These are phyloP conservation scores for Yamadazyma paraphyllophila DNA, from an alignment of 805 yeast species.

Conservation along the genomic window DNA sequence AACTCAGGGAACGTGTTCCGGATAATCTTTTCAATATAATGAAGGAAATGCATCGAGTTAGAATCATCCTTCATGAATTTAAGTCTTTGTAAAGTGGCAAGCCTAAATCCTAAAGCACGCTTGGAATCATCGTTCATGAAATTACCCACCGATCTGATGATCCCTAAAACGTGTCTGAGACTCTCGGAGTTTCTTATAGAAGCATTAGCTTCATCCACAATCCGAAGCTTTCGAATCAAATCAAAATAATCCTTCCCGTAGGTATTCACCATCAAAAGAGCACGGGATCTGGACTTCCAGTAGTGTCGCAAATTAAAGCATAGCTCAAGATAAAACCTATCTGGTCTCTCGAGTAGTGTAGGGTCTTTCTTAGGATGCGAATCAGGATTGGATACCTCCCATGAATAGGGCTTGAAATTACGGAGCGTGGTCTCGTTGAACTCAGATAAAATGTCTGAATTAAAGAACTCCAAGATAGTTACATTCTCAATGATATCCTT, in stretches of 20 bases:
- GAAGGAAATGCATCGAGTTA: conserved; percentile 84
- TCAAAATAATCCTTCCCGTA: conserved; percentile 80
- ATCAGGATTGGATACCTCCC: conserved; percentile 56
- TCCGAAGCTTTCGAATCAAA: conserved; percentile 60
- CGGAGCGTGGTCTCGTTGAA: conserved; percentile 68
- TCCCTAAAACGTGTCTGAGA: conserved; percentile 70
- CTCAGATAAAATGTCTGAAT: conserved; percentile 71
- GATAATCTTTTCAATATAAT: conserved; percentile 88
- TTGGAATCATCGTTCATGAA: conserved; percentile 93
- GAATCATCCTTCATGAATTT: conserved; percentile 87
- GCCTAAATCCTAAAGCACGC: conserved; percentile 89
- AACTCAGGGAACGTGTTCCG: conserved; percentile 80
- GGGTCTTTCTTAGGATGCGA: conserved; percentile 62
- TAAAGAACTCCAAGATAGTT: conserved; percentile 81
- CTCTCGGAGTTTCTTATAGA: conserved; percentile 64
- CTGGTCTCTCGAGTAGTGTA: conserved; percentile 78
- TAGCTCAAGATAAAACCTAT: conserved; percentile 76
- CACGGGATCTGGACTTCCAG: conserved; percentile 91
- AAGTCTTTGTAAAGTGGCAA: conserved; percentile 84
- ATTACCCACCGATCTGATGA: conserved; percentile 89
- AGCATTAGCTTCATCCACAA: conserved; percentile 71
- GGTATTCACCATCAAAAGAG: conserved; percentile 64
- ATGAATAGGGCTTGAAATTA: conserved; percentile 76
- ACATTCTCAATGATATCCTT: conserved; percentile 63
- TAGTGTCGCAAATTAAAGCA: conserved; percentile 81